Percentiles rank a stretch among this genome's conserved stretches.
These are phyloP conservation scores for Rhazya stricta DNA, from an alignment of 257 asterid genomes.

Conservation along the genomic window DNA sequence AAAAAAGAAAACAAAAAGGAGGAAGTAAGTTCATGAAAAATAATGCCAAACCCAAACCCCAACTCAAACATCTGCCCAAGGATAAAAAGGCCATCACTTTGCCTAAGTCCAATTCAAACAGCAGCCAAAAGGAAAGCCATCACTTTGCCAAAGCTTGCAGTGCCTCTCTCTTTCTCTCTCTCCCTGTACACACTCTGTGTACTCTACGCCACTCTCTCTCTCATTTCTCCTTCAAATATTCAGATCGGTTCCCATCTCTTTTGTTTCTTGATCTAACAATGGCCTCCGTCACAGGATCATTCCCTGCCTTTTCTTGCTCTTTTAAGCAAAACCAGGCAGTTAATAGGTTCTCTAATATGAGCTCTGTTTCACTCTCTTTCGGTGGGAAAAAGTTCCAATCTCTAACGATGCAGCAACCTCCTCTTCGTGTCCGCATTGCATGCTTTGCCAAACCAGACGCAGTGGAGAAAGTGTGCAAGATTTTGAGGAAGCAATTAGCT, in stretches of 20 bases:
- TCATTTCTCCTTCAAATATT: not conserved
- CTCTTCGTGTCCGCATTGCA: slow-evolving; percentile 51
- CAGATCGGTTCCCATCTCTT: not conserved
- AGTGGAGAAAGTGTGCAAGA: slow-evolving; percentile 64
- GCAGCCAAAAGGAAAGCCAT: no score
- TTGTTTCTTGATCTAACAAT: slow-evolving; percentile 21
- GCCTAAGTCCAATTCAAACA: no score
- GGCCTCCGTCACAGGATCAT: slow-evolving; percentile 62
- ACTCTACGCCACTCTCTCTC: slow-evolving; percentile 2
- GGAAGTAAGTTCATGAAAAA: no score
- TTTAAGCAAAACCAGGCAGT: slow-evolving; percentile 53
- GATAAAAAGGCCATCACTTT: no score
- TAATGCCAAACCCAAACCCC: no score
- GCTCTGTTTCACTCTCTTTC: slow-evolving; percentile 27
- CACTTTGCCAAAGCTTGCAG: no score
- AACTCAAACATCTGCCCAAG: no score
- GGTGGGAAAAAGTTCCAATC: slow-evolving; percentile 32
- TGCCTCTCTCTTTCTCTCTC: no score
- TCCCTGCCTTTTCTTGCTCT: slow-evolving; percentile 45
- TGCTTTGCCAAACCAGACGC: slow-evolving; percentile 85
- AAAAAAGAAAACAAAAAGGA: no score
- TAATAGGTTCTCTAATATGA: slow-evolving; percentile 23
- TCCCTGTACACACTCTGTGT: no score
- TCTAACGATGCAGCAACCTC: slow-evolving; percentile 34
- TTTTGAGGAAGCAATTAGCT: slow-evolving; percentile 88